phyloP scores from a whole-genome alignment of 2,329 filamentous ascomycete genomes.

The Gaeumannomyces tritici region DNA sequence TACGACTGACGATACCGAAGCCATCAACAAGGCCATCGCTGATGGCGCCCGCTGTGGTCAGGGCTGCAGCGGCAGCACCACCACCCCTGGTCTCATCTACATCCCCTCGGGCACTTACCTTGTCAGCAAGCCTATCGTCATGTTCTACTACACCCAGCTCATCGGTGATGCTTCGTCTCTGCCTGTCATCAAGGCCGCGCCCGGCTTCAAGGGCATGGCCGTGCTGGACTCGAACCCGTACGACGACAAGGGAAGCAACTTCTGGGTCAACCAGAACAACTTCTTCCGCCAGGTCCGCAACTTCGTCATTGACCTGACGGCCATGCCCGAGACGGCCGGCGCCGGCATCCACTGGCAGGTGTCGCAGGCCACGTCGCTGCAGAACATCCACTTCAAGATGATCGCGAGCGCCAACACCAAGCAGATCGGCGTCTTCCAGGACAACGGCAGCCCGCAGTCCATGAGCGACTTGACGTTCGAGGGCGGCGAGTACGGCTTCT shows the following conservation, averaged over 20 bases:
- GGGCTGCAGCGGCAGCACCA: conserved; percentile 75
- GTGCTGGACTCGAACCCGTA: conserved; percentile 88
- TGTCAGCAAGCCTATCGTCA: conserved; percentile 68
- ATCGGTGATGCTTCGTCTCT: conserved; percentile 67
- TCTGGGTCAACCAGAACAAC: conserved; percentile 75
- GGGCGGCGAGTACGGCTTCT: conserved; percentile 68
- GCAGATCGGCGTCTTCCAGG: conserved; percentile 74
- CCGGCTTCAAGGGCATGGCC: conserved; percentile 72
- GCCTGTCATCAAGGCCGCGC: conserved; percentile 65
- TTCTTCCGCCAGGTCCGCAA: conserved; percentile 80
- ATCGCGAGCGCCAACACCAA: conserved; percentile 54
- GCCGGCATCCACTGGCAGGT: conserved; percentile 80
- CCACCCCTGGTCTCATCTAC: conserved; percentile 79
- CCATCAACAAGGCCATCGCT: conserved; percentile 77
- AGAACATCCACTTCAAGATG: conserved; percentile 79
- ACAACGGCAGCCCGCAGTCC: conserved; percentile 77
- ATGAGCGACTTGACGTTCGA: conserved; percentile 79
- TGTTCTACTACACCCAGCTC: conserved; percentile 90
- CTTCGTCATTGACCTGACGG: conserved; percentile 68
- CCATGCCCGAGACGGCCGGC: conserved; percentile 48
- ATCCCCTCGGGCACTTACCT: conserved; percentile 84
- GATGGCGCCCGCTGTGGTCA: conserved; percentile 71
- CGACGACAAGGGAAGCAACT: conserved; percentile 55
- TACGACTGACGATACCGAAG: conserved; percentile 70
- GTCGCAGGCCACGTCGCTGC: conserved; percentile 70